Evolutionary conservation across 805 yeast species (phyloP).

Genomic region (Kregervanrija fluxuum): DNA sequence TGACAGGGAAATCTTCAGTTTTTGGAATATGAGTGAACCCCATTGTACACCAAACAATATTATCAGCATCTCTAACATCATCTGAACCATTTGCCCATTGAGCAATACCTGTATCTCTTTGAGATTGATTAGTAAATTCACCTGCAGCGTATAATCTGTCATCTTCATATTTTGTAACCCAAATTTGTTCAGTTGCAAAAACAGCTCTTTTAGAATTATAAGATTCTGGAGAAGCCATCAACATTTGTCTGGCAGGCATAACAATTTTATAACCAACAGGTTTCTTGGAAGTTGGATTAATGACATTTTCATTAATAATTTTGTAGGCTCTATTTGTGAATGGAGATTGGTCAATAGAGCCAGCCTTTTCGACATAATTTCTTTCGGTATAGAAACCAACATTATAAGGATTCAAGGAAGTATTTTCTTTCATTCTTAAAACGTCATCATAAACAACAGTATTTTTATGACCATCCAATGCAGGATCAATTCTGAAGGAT

Average conservation of each 20-base stretch:
- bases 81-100: conserved; percentile 65
- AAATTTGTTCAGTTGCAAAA: conserved; percentile 69
- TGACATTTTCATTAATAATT: conserved; percentile 64
- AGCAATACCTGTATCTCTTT: conserved; percentile 60
- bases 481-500: conserved; percentile 75
- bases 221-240: conserved; percentile 57
- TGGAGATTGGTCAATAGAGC: conserved; percentile 66
- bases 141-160: conserved; percentile 74
- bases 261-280: conserved; percentile 74
- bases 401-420: conserved; percentile 53
- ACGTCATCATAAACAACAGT: conserved; percentile 68
- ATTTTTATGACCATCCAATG: conserved; percentile 74
- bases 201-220: conserved; percentile 64
- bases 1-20: conserved; percentile 83
- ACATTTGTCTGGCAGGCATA: conserved; percentile 72
- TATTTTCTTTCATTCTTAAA: conserved; percentile 48
- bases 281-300: conserved; percentile 60
- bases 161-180: conserved; percentile 77
- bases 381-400: conserved; percentile 64
- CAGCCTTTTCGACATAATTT: conserved; percentile 61
- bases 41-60: conserved; percentile 76
- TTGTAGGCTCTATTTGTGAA: conserved; percentile 68
- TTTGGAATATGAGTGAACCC: conserved; percentile 80
- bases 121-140: conserved; percentile 79
- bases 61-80: conserved; percentile 63